phyloP scores from a whole-genome alignment of 768 basidiomycete species.

The Lentinula raphanica region DNA sequence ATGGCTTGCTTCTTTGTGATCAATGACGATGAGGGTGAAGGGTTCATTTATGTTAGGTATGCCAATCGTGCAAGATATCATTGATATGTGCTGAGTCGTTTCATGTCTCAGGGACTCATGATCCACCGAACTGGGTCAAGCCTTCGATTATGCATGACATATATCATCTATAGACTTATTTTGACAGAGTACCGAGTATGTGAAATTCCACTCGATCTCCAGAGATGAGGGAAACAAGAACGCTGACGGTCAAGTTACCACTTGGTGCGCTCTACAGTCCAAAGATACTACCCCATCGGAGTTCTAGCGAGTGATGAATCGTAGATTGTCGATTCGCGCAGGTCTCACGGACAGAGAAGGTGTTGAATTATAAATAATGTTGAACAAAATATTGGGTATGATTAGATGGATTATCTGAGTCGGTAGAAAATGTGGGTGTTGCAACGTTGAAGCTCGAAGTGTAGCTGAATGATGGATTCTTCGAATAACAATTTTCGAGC shows the following conservation, averaged over 20 bases:
- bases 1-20: constrained; percentile 69
- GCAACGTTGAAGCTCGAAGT: no score
- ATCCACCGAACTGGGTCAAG: constrained; percentile 65
- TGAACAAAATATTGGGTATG: no score
- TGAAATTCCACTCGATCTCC: constrained; percentile 68
- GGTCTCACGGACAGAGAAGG: neutral
- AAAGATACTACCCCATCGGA: constrained; percentile 52
- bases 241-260: constrained; percentile 42
- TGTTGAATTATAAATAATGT: neutral
- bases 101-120: constrained; percentile 51
- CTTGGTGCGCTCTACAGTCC: constrained; percentile 64
- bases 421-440: no score
- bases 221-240: constrained; percentile 52
- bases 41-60: constrained; percentile 69
- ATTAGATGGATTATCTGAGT: no score
- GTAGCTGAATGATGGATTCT: no score
- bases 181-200: constrained; percentile 54
- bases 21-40: constrained; percentile 55
- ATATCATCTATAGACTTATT: neutral
- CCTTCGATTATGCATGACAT: neutral
- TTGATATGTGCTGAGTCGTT: neutral
- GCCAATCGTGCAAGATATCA: constrained; percentile 10
- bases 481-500: no score
- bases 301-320: constrained; percentile 53
- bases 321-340: neutral